These are phyloP conservation scores for Colletotrichum sp. DNA, from an alignment of 2,329 filamentous ascomycete species.

Conservation along the genomic window DNA sequence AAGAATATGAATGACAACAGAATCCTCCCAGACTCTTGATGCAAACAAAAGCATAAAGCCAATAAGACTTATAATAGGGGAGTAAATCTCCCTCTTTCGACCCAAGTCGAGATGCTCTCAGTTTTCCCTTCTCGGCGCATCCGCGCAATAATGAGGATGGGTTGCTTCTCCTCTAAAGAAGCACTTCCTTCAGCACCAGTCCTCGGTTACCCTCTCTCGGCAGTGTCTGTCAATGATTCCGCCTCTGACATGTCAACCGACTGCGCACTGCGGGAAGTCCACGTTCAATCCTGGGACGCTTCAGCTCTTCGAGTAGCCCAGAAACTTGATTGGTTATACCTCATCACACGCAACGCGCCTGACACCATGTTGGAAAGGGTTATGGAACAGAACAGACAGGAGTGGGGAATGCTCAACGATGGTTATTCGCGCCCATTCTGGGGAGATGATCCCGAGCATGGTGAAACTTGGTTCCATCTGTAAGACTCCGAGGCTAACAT, in stretches of 20 bases:
- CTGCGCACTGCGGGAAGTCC: not conserved
- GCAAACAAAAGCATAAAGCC: accelerated
- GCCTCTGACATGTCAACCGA: not conserved
- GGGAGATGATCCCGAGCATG: not conserved
- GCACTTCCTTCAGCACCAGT: not conserved
- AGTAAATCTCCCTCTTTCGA: accelerated
- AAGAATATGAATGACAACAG: not conserved
- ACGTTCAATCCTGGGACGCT: not conserved
- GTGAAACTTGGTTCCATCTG: accelerated
- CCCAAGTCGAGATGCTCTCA: not conserved
- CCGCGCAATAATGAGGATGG: not conserved
- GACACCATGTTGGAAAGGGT: not conserved
- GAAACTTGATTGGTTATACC: not conserved
- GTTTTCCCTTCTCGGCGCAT: not conserved
- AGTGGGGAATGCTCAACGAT: not conserved
- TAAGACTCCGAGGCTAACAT: accelerated
- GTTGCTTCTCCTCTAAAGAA: not conserved
- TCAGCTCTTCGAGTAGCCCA: not conserved
- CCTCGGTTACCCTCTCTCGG: accelerated
- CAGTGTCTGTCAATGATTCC: not conserved
- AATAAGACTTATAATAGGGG: accelerated
- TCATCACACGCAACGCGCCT: accelerated
- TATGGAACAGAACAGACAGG: not conserved
- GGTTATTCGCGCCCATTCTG: not conserved
- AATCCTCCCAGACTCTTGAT: accelerated